Percentiles rank a stretch among this genome's conserved stretches.
These are phyloP conservation scores for Discostella stelligera DNA, from an alignment of 352 stramenopile species.

Conservation along the genomic window DNA sequence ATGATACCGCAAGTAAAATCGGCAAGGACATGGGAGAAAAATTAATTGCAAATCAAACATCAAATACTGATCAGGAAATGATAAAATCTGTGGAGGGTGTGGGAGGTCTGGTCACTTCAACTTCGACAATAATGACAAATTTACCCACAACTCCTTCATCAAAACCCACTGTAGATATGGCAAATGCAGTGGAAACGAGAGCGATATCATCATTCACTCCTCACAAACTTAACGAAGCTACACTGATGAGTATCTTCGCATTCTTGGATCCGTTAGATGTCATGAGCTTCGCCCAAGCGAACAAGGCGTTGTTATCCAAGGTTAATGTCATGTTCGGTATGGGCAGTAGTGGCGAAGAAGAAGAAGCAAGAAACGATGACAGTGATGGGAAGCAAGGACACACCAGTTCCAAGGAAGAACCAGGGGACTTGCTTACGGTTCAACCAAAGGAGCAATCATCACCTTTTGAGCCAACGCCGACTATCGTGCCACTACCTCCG, in stretches of 20 bases:
- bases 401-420: neutral
- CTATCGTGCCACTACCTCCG: neutral
- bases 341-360: constrained; percentile 7
- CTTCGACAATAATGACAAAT: neutral
- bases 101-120: neutral
- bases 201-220: neutral
- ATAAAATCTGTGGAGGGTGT: neutral
- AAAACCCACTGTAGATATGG: constrained; percentile 1
- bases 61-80: neutral
- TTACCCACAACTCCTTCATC: neutral
- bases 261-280: constrained; percentile 68
- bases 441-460: constrained; percentile 7
- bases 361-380: neutral
- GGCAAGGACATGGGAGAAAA: neutral
- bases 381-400: neutral
- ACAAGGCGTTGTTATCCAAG: constrained; percentile 65
- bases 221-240: constrained; percentile 27
- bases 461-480: neutral
- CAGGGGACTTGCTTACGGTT: neutral
- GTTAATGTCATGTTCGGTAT: constrained; percentile 77
- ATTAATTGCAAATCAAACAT: neutral
- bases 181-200: neutral
- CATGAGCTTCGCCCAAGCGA: constrained; percentile 68
- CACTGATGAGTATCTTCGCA: constrained; percentile 46
- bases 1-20: neutral